Percentiles rank a stretch among this genome's conserved stretches.
Evolutionary conservation across 2,329 filamentous ascomycete genomes (phyloP).

Genomic region (Periconia sp.): DNA sequence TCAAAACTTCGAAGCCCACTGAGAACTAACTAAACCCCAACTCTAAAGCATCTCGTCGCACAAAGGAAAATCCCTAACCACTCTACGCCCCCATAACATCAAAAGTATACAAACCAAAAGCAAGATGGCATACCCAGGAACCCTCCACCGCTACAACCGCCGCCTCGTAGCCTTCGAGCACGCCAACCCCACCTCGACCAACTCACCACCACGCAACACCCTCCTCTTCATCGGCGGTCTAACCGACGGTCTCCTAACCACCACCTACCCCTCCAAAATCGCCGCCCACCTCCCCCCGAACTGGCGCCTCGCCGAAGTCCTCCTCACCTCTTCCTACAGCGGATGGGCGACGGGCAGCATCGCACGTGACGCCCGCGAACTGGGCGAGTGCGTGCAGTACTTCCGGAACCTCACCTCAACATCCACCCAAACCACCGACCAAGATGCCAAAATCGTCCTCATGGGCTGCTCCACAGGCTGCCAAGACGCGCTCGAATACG

Average conservation of each 20-base stretch:
- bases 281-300: constrained; percentile 50
- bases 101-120: not conserved
- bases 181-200: constrained; percentile 15
- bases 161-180: constrained; percentile 51
- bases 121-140: constrained; percentile 40
- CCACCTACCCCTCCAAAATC: constrained; percentile 59
- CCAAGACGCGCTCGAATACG: constrained; percentile 68
- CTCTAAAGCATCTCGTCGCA: too few species aligned
- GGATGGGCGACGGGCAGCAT: constrained; percentile 59
- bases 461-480: constrained; percentile 71
- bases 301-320: constrained; percentile 57
- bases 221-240: constrained; percentile 72
- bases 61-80: not conserved
- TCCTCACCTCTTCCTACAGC: constrained; percentile 55
- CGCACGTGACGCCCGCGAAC: constrained; percentile 56
- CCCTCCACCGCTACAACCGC: constrained; percentile 46
- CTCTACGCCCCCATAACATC: not conserved
- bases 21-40: too few species aligned
- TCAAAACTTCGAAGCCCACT: too few species aligned
- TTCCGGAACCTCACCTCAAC: constrained; percentile 38
- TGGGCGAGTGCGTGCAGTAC: constrained; percentile 55
- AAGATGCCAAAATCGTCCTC: constrained; percentile 59
- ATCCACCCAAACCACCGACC: constrained; percentile 16
- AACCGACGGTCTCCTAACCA: constrained; percentile 67
- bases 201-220: constrained; percentile 50